Evolutionary conservation across 1,139 yeast genomes (phyloP).

Genomic region (Pneumocystis canis): DNA sequence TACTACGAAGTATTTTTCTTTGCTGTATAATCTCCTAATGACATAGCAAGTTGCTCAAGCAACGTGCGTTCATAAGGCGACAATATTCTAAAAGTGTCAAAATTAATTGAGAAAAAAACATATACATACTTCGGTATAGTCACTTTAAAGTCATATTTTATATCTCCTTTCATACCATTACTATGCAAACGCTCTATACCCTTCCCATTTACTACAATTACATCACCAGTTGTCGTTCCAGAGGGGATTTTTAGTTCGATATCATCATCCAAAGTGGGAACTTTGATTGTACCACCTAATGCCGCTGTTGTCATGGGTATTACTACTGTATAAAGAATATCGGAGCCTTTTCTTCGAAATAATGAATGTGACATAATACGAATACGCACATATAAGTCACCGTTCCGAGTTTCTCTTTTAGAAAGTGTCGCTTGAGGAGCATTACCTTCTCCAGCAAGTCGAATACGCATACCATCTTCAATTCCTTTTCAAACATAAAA

Average conservation of each 20-base stretch:
- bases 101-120: not conserved
- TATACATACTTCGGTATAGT: conserved; percentile 31
- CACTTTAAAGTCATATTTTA: conserved; percentile 62
- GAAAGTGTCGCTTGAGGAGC: conserved; percentile 36
- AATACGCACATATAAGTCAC: conserved; percentile 74
- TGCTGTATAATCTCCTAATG: conserved; percentile 67
- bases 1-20: conserved; percentile 21
- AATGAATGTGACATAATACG: conserved; percentile 59
- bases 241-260: conserved; percentile 70
- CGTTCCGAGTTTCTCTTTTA: conserved; percentile 31
- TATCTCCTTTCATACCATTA: conserved; percentile 38
- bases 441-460: conserved; percentile 83
- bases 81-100: conserved; percentile 1
- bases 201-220: conserved; percentile 63
- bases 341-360: conserved; percentile 51
- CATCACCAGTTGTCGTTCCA: conserved; percentile 70
- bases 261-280: conserved; percentile 57
- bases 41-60: conserved; percentile 87
- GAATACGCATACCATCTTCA: conserved; percentile 68
- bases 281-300: conserved; percentile 74
- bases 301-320: conserved; percentile 94
- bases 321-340: conserved; percentile 47
- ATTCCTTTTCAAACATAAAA: conserved; percentile 22
- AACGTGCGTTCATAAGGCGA: conserved; percentile 47
- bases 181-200: conserved; percentile 53